Conservation (phyloP, 116 monocot genomes). For the Iris pallida region DNA sequence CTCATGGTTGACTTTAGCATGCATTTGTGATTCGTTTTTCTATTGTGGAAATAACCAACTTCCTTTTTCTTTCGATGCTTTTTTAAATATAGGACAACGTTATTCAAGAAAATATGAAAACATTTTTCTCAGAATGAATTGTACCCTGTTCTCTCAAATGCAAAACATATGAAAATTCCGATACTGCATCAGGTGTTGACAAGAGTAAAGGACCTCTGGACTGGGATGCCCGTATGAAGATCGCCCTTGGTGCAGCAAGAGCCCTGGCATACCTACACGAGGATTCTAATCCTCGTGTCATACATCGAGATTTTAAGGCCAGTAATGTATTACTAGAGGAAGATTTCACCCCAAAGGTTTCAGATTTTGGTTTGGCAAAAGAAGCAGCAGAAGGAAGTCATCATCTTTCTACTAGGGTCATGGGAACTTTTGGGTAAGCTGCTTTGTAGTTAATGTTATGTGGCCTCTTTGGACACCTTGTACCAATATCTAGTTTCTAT, state of each 20-base stretch:
- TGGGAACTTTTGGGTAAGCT: slow-evolving; percentile 89
- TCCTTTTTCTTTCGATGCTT: too few species aligned
- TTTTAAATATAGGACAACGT: too few species aligned
- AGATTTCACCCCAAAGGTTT: slow-evolving; percentile 79
- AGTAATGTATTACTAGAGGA: slow-evolving; percentile 75
- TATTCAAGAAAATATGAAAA: too few species aligned
- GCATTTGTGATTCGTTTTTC: too few species aligned
- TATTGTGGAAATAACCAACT: too few species aligned
- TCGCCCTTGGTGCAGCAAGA: slow-evolving; percentile 85
- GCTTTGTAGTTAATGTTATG: too few species aligned
- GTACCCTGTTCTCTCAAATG: too few species aligned
- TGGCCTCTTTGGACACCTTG: too few species aligned
- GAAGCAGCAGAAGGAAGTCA: slow-evolving; percentile 63
- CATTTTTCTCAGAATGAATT: too few species aligned
- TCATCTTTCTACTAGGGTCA: slow-evolving; percentile 69
- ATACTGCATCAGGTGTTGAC: slow-evolving; percentile 41
- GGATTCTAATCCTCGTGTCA: slow-evolving; percentile 80
- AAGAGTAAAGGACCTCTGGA: slow-evolving; percentile 34
- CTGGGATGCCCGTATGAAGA: slow-evolving; percentile 80
- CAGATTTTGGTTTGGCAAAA: slow-evolving; percentile 82
- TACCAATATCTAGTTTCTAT: too few species aligned
- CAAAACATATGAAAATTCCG: not conserved
- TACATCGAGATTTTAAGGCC: slow-evolving; percentile 82
- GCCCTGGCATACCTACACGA: slow-evolving; percentile 80
- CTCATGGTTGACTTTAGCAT: not conserved